Evolutionary conservation across 2,329 filamentous ascomycete species (phyloP).

Genomic region (Colletotrichum tropicicola): DNA sequence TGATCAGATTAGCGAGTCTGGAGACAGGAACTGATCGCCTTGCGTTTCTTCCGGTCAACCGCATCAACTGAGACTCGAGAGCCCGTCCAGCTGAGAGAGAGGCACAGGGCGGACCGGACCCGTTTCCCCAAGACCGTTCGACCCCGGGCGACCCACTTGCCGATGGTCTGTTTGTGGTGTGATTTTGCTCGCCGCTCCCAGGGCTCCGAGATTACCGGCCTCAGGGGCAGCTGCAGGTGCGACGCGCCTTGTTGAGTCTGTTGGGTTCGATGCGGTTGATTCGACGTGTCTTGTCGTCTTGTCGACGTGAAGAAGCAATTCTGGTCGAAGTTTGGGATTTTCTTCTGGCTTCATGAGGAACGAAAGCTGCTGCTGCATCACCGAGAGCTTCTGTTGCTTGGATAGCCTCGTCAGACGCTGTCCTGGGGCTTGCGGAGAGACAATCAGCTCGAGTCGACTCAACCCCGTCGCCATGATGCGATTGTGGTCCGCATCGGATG

Average conservation of each 20-base stretch:
- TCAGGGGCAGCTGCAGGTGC: slow-evolving; percentile 1
- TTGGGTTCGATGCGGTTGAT: neutral
- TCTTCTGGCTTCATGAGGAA: no score
- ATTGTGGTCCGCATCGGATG: neutral
- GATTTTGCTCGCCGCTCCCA: slow-evolving; percentile 11
- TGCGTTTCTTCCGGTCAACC: neutral
- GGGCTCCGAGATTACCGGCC: slow-evolving; percentile 19
- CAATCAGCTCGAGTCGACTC: neutral
- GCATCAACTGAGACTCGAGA: neutral
- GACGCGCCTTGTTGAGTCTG: neutral
- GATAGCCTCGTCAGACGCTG: neutral
- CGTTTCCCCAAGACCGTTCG: slow-evolving; percentile 4
- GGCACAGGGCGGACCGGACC: neutral
- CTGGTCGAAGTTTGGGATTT: no score
- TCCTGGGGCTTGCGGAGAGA: neutral
- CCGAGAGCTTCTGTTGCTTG: neutral
- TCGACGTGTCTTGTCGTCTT: accelerated
- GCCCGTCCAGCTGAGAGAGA: slow-evolving; percentile 7
- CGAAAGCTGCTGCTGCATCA: no score
- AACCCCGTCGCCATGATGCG: neutral
- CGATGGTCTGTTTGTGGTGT: slow-evolving; percentile 28
- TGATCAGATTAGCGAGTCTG: slow-evolving; percentile 19
- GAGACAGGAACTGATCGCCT: slow-evolving; percentile 8
- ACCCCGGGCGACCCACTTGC: slow-evolving; percentile 27
- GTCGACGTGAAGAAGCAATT: neutral